Percentiles rank a stretch among this genome's conserved stretches.
Conservation (phyloP, 306 rosid species). For the Gynostemma pentaphyllum region DNA sequence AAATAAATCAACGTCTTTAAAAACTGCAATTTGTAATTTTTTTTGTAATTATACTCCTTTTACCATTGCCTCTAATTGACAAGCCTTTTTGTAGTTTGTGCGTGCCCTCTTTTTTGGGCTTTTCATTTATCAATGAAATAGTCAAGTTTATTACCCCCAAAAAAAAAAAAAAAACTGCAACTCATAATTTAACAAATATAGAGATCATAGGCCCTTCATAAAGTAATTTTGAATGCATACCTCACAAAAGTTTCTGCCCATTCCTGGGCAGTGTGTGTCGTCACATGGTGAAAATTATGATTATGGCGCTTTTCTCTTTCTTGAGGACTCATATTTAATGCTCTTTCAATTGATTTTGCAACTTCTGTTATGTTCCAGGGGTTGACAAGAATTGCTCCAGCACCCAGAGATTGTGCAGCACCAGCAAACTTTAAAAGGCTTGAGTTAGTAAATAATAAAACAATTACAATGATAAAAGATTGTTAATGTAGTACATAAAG, state of each 20-base stretch:
- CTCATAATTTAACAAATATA: not conserved
- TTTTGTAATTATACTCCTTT: too few relatives aligned
- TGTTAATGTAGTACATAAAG: not conserved
- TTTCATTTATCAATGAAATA: too few relatives aligned
- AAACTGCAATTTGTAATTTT: too few relatives aligned
- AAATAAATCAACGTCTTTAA: not conserved
- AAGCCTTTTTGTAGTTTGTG: too few relatives aligned
- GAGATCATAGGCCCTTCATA: not conserved
- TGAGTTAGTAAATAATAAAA: not conserved
- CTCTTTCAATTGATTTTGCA: constrained; percentile 59
- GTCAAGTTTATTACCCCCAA: too few relatives aligned
- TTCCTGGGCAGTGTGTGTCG: constrained; percentile 89
- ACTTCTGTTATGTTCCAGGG: constrained; percentile 94
- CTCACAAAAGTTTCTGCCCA: constrained; percentile 98
- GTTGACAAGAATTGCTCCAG: constrained; percentile 87
- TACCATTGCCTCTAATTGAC: too few relatives aligned
- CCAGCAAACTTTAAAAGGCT: constrained; percentile 79
- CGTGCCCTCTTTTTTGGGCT: too few relatives aligned
- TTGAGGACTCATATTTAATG: constrained; percentile 55
- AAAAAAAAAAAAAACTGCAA: not conserved
- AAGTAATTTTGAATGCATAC: constrained; percentile 21
- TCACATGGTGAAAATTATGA: constrained; percentile 73
- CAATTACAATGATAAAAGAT: not conserved
- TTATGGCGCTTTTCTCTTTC: constrained; percentile 77
- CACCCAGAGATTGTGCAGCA: constrained; percentile 97